A percentile compares a stretch with the other conserved stretches of the same genome.
These are phyloP conservation scores for Pyrenochaeta sp. DNA, from an alignment of 2,329 filamentous ascomycete species.

Conservation along the genomic window DNA sequence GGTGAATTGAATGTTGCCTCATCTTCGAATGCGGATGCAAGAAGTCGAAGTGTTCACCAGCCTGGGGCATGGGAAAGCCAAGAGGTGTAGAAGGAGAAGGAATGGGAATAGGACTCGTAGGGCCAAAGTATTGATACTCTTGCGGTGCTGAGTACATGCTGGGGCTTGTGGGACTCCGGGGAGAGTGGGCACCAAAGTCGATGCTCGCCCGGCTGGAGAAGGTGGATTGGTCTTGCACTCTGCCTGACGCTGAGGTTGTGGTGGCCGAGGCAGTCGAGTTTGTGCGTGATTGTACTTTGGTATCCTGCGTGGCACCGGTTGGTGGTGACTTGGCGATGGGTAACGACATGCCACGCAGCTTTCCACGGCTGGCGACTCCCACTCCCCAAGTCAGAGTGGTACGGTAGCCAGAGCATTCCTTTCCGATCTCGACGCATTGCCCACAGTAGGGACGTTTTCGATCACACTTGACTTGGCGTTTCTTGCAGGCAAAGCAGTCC, in stretches of 20 bases:
- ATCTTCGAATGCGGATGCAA: constrained; percentile 47
- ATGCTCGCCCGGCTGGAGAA: constrained; percentile 39
- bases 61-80: constrained; percentile 49
- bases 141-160: constrained; percentile 42
- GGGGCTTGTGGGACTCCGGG: constrained; percentile 46
- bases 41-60: constrained; percentile 48
- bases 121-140: constrained; percentile 47
- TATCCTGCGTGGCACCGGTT: constrained; percentile 33
- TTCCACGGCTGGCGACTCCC: constrained; percentile 92
- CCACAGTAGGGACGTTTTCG: constrained; percentile 92
- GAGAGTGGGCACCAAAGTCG: constrained; percentile 45
- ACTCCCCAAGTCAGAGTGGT: constrained; percentile 97
- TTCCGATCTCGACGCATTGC: constrained; percentile 88
- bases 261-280: constrained; percentile 30
- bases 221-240: constrained; percentile 35
- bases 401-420: constrained; percentile 95
- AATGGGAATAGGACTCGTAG: constrained; percentile 51
- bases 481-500: constrained; percentile 93
- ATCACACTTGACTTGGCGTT: constrained; percentile 85
- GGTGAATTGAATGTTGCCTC: constrained; percentile 47
- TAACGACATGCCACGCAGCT: constrained; percentile 86
- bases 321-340: constrained; percentile 61
- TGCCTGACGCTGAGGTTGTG: constrained; percentile 23
- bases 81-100: constrained; percentile 45
- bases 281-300: constrained; percentile 31